Conservation (phyloP, 73 alveolate species). For the Paramecium pentaurelia region DNA sequence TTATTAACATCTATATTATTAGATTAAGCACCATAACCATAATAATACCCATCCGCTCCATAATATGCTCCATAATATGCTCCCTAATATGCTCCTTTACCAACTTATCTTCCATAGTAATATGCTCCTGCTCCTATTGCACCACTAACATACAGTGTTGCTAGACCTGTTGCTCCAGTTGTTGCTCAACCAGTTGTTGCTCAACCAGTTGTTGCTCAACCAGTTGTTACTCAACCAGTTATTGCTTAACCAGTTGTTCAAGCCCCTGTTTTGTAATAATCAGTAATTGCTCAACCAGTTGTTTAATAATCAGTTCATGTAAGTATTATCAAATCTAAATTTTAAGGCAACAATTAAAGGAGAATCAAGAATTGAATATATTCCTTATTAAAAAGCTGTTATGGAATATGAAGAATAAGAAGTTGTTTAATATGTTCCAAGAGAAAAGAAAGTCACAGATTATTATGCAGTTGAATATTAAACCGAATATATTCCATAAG, state of each 20-base stretch:
- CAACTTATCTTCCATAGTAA: background rate
- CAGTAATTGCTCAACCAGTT: background rate
- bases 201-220: background rate
- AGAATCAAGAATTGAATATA: constrained; percentile 61
- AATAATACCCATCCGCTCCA: background rate
- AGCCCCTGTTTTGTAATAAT: background rate
- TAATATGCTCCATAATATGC: background rate
- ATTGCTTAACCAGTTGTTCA: constrained; percentile 16
- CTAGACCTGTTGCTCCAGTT: constrained; percentile 25
- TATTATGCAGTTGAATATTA: constrained; percentile 61
- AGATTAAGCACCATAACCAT: background rate
- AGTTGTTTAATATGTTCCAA: constrained; percentile 56
- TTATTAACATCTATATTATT: background rate
- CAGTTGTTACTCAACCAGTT: background rate
- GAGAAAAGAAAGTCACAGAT: constrained; percentile 56
- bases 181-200: background rate
- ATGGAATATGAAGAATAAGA: constrained; percentile 54
- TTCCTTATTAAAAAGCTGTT: constrained; percentile 55
- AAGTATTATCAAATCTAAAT: background rate
- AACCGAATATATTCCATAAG: constrained; percentile 60
- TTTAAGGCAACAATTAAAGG: constrained; percentile 50
- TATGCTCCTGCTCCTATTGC: background rate
- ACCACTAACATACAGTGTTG: constrained; percentile 41
- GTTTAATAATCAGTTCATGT: background rate
- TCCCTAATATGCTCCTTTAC: background rate